Percentiles rank a stretch among this genome's conserved stretches.
Conservation (phyloP, 495 filamentous ascomycete species). For the Talaromyces borbonicus region DNA sequence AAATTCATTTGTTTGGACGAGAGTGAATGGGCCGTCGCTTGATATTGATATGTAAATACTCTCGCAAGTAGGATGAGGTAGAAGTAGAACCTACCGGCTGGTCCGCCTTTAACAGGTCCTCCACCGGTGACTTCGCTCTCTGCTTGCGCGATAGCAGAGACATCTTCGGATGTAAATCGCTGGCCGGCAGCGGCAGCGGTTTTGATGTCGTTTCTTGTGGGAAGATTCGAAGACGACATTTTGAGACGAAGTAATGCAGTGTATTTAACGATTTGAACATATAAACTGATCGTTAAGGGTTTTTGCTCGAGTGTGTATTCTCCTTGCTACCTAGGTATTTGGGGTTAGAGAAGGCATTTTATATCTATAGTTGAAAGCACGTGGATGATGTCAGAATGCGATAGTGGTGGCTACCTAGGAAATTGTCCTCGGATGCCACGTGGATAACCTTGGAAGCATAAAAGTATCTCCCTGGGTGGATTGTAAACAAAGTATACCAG, state of each 20-base stretch:
- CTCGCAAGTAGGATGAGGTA: conserved; percentile 10
- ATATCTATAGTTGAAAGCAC: background rate
- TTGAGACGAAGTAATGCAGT: background rate
- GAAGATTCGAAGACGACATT: conserved; percentile 10
- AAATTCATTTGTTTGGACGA: conserved; percentile 30
- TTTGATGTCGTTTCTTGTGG: conserved; percentile 24
- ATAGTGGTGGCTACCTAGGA: background rate
- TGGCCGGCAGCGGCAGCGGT: conserved; percentile 24
- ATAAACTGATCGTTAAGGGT: background rate
- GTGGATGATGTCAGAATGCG: background rate
- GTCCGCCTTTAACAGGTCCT: conserved; percentile 47
- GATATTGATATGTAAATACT: background rate
- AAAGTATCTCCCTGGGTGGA: too few species aligned
- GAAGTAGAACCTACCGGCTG: conserved; percentile 23
- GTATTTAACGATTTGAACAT: background rate
- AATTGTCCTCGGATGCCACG: too few species aligned
- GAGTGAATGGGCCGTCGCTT: conserved; percentile 26
- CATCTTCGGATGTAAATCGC: conserved; percentile 25
- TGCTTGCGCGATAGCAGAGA: conserved; percentile 25
- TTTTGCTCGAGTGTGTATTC: too few species aligned
- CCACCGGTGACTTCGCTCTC: conserved; percentile 31
- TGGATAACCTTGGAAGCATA: too few species aligned
- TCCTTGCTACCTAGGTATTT: background rate
- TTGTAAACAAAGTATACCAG: too few species aligned
- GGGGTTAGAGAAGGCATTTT: background rate